Evolutionary conservation across 2,329 filamentous ascomycete genomes (phyloP).

Genomic region (Grosmannia serpens): DNA sequence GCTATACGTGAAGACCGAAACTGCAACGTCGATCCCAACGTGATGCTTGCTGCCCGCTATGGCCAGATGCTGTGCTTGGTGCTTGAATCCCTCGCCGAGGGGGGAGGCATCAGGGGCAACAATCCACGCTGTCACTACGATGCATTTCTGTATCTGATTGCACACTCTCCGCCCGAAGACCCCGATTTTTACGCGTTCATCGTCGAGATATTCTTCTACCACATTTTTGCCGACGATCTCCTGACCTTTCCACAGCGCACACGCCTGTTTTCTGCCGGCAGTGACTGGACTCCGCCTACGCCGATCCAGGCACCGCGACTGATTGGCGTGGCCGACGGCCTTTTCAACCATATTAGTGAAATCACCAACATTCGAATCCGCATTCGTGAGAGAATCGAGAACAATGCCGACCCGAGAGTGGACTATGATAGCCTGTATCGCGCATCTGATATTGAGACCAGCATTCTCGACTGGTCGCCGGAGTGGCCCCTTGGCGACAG

Average conservation of each 20-base stretch:
- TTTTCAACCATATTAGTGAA: constrained; percentile 67
- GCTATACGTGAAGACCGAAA: constrained; percentile 24
- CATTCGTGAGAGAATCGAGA: constrained; percentile 55
- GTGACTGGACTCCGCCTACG: constrained; percentile 30
- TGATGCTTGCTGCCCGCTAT: constrained; percentile 42
- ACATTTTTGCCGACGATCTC: constrained; percentile 55
- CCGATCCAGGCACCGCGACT: constrained; percentile 43
- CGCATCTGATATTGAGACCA: constrained; percentile 64
- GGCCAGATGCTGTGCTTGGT: constrained; percentile 53
- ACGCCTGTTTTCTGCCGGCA: constrained; percentile 26
- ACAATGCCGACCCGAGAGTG: constrained; percentile 53
- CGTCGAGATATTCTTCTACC: constrained; percentile 78
- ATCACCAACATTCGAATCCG: constrained; percentile 67
- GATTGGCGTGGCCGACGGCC: constrained; percentile 69
- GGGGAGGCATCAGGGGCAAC: constrained; percentile 44
- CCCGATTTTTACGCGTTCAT: constrained; percentile 52
- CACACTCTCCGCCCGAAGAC: constrained; percentile 47
- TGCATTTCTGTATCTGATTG: constrained; percentile 63
- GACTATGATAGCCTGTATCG: constrained; percentile 62
- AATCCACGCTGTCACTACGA: constrained; percentile 69
- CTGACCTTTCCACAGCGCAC: constrained; percentile 31
- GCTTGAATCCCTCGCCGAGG: constrained; percentile 45
- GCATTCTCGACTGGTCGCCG: constrained; percentile 64
- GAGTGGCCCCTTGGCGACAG: constrained; percentile 45
- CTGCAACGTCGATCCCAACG: constrained; percentile 30